Evolutionary conservation across 2,329 filamentous ascomycete genomes (phyloP).

Genomic region (Aspergillus hiratsukae): DNA sequence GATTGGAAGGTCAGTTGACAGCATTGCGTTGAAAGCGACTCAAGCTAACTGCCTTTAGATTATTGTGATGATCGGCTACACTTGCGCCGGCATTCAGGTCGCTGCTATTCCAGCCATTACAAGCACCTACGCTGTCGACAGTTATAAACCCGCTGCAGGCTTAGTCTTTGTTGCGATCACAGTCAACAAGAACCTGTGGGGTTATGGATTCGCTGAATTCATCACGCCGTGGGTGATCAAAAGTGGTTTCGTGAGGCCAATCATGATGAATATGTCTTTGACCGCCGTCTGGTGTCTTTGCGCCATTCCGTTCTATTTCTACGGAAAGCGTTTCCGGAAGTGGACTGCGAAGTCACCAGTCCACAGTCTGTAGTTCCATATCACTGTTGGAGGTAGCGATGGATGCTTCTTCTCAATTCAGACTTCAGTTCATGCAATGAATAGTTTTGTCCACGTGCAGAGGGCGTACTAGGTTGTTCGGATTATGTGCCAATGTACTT

Average conservation of each 20-base stretch:
- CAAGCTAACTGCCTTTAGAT: slow-evolving; percentile 12
- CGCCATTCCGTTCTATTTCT: slow-evolving; percentile 54
- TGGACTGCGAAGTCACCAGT: slow-evolving; percentile 55
- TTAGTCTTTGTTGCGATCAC: slow-evolving; percentile 58
- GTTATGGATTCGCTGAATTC: slow-evolving; percentile 56
- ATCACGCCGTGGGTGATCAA: slow-evolving; percentile 50
- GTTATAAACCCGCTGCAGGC: slow-evolving; percentile 60
- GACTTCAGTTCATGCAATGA: neutral
- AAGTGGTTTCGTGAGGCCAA: slow-evolving; percentile 51
- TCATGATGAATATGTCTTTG: slow-evolving; percentile 57
- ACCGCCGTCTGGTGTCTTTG: slow-evolving; percentile 51
- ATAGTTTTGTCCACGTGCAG: neutral
- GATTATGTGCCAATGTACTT: neutral
- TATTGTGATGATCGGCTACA: slow-evolving; percentile 56
- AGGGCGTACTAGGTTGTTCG: neutral
- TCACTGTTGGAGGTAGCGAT: neutral
- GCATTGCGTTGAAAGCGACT: neutral
- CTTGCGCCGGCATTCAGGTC: slow-evolving; percentile 54
- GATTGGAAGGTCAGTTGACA: slow-evolving; percentile 45
- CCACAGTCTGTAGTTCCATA: slow-evolving; percentile 45
- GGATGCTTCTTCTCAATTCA: neutral
- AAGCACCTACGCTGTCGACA: slow-evolving; percentile 57
- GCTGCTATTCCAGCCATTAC: slow-evolving; percentile 57
- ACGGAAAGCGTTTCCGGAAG: slow-evolving; percentile 55
- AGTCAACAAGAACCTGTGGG: slow-evolving; percentile 62